These are phyloP conservation scores for Ceratocystiopsis sp. DNA, from an alignment of 2,329 filamentous ascomycete species.

Conservation along the genomic window DNA sequence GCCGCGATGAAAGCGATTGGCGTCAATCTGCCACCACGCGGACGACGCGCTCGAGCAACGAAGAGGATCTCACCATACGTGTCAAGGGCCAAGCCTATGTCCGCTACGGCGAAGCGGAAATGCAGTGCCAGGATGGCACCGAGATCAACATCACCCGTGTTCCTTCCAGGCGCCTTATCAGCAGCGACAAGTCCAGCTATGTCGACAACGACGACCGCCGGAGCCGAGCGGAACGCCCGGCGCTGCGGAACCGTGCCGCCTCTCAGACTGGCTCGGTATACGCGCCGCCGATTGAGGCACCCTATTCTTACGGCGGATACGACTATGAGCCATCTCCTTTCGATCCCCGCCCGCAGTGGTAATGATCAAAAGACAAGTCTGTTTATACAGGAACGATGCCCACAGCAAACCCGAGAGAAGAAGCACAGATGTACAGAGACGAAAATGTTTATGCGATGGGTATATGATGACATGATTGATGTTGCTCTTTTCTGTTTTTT, in stretches of 20 bases:
- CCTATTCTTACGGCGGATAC: conserved; percentile 9
- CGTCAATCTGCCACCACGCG: conserved; percentile 43
- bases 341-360: not conserved
- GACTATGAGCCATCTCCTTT: conserved; percentile 5
- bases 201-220: conserved; percentile 32
- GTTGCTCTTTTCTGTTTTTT: too few relatives aligned
- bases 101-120: conserved; percentile 37
- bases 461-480: too few relatives aligned
- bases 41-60: conserved; percentile 38
- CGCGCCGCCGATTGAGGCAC: conserved; percentile 12
- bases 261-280: conserved; percentile 32
- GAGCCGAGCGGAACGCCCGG: conserved; percentile 27
- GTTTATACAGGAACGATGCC: too few relatives aligned
- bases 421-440: too few relatives aligned
- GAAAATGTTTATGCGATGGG: too few relatives aligned
- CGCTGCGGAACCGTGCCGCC: conserved; percentile 26
- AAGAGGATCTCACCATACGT: conserved; percentile 45
- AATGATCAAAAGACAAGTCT: too few relatives aligned
- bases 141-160: conserved; percentile 34
- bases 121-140: conserved; percentile 40
- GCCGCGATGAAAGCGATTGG: conserved; percentile 47
- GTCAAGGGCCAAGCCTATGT: conserved; percentile 38
- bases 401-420: too few relatives aligned
- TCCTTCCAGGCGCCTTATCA: conserved; percentile 9
- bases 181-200: conserved; percentile 34